These are phyloP conservation scores for Aspergillus ochraceoroseus DNA, from an alignment of 2,329 filamentous ascomycete genomes.

Conservation along the genomic window DNA sequence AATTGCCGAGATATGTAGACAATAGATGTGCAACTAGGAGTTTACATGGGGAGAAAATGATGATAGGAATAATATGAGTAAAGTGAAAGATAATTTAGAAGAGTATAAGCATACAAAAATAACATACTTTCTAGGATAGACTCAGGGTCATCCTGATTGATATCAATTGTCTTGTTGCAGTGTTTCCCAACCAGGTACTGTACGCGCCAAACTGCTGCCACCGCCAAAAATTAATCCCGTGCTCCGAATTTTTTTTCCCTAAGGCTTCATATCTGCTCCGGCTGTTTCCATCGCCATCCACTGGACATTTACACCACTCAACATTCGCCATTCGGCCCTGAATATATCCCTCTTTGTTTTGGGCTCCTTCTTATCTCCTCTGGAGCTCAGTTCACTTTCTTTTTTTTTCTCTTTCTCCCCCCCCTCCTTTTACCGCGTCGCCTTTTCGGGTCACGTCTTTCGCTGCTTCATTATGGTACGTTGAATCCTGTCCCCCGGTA, in stretches of 20 bases:
- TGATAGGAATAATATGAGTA: too few species aligned
- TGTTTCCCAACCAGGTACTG: too few species aligned
- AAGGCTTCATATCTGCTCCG: constrained; percentile 13
- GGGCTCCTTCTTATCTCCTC: not conserved
- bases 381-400: not conserved
- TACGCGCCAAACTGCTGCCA: constrained; percentile 3
- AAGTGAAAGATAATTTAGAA: too few species aligned
- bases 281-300: constrained; percentile 18
- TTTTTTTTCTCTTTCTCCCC: not conserved
- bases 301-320: not conserved
- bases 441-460: constrained; percentile 6
- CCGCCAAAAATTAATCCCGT: constrained; percentile 10
- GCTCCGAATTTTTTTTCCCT: constrained; percentile 22
- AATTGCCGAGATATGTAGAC: constrained; percentile 6
- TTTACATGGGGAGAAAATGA: too few species aligned
- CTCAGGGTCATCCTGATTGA: too few species aligned
- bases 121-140: too few species aligned
- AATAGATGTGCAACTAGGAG: too few species aligned
- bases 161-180: too few species aligned
- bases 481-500: not conserved
- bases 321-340: not conserved
- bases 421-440: too few species aligned
- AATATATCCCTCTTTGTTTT: not conserved
- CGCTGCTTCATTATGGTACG: constrained; percentile 13
- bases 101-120: too few species aligned